Evolutionary conservation across 495 filamentous ascomycete species (phyloP).

Genomic region (Elaphomyces granulatus): DNA sequence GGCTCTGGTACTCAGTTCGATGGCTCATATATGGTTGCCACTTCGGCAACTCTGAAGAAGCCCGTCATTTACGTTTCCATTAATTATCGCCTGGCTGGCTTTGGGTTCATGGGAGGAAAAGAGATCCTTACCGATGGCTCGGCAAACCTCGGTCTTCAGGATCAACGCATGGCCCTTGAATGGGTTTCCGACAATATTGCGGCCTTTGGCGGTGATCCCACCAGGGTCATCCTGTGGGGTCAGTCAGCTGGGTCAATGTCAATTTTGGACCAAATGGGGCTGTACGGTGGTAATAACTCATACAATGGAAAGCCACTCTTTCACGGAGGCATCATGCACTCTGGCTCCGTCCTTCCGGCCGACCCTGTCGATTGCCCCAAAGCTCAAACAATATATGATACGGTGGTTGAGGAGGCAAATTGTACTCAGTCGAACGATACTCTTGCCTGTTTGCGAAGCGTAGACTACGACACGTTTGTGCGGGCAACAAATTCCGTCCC

Average conservation of each 20-base stretch:
- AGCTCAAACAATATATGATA: slow-evolving; percentile 48
- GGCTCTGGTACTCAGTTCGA: slow-evolving; percentile 48
- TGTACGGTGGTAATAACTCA: slow-evolving; percentile 52
- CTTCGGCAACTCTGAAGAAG: slow-evolving; percentile 40
- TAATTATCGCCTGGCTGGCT: slow-evolving; percentile 63
- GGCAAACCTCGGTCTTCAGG: slow-evolving; percentile 38
- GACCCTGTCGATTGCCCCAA: slow-evolving; percentile 48
- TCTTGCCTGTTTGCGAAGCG: slow-evolving; percentile 44
- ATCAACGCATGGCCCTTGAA: slow-evolving; percentile 36
- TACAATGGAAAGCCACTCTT: slow-evolving; percentile 60
- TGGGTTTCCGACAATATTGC: slow-evolving; percentile 43
- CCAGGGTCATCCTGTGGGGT: slow-evolving; percentile 58
- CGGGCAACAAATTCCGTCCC: slow-evolving; percentile 54
- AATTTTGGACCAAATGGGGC: slow-evolving; percentile 52
- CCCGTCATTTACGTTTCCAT: slow-evolving; percentile 59
- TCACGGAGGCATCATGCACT: slow-evolving; percentile 59
- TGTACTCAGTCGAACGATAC: slow-evolving; percentile 42
- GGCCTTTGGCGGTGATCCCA: slow-evolving; percentile 41
- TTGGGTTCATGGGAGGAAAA: slow-evolving; percentile 56
- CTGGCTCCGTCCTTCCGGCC: slow-evolving; percentile 48
- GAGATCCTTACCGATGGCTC: slow-evolving; percentile 53
- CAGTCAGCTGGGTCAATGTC: slow-evolving; percentile 61
- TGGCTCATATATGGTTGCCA: slow-evolving; percentile 35
- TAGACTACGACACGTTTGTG: slow-evolving; percentile 46
- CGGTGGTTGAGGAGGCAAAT: slow-evolving; percentile 43